Evolutionary conservation across 257 asterid genomes (phyloP), one percentile per base, ranked within the genome.

Genomic region (Capsicum pubescens): DNA sequence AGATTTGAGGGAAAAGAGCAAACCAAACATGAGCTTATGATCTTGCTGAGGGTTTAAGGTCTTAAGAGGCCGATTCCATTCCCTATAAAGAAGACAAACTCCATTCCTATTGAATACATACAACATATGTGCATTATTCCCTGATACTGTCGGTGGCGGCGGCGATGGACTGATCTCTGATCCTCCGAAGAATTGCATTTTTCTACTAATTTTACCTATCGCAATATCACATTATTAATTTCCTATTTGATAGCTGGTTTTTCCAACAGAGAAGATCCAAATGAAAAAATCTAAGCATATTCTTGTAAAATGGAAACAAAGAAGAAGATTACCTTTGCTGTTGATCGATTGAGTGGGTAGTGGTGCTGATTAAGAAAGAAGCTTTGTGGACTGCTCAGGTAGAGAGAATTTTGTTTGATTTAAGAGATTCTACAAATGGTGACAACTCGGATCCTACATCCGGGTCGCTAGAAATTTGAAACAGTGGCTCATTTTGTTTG

Each of bases 21-120:
- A 97, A 71, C 99, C 98, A 80, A 97, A 97, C 99, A 97, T 95
- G 88, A 97, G 97, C 91, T 93, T 97, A 86, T 95, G 95, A 68
- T 97, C 98, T 84, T 97, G 99, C 83, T 92, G 98, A 52, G 97
- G 59, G 79, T 90, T 93, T 59, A 95, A 97, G 67, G 99, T 95
- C 84, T 90, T 93, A 85, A 95, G 97, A 55, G 98, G 98, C 1
- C 98, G 93, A 92, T 97, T 97, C 99, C 99, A 97, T 84, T 97
- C 97, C 86, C 98, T 88, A 92, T 95, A 97, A 35, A 97, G 97
- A 87, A 97, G 86, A 81, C 97, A 91, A 7, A 97, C 87, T 7
- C 98, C 98, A 48, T 92, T 97, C 87, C 98, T 88, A 89, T 95
- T 93, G 95, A 95, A 97, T 55, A 97, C 86, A 89, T 95, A 97